Evolutionary conservation across 129 eudicot species (phyloP).

Genomic region (Apium graveolens): DNA sequence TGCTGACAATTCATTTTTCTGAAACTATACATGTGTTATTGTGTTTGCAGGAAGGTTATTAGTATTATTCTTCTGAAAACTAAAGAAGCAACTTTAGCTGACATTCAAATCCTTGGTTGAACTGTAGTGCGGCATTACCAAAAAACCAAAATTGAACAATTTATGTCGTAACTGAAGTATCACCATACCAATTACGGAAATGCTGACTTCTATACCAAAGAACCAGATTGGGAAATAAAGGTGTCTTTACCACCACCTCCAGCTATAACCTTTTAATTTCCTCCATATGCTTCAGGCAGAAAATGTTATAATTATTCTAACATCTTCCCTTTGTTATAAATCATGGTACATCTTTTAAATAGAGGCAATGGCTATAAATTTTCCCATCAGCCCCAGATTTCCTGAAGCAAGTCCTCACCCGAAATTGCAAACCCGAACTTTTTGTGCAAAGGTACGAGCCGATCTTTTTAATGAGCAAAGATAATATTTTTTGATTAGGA

Average conservation of each 20-base stretch:
- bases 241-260: neutral
- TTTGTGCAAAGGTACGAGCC: neutral
- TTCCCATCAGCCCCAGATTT: neutral
- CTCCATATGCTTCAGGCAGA: neutral
- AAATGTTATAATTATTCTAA: neutral
- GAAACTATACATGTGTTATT: neutral
- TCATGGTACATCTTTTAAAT: neutral
- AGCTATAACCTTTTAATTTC: neutral
- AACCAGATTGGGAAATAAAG: neutral
- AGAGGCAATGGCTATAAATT: constrained; percentile 1
- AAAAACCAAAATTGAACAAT: too few relatives aligned
- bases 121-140: neutral
- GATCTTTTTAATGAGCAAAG: neutral
- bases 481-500: neutral
- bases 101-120: too few relatives aligned
- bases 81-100: neutral
- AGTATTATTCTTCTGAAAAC: neutral
- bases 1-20: neutral
- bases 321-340: neutral
- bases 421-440: neutral
- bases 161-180: neutral
- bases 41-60: neutral
- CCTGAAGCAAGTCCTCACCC: neutral
- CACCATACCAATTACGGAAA: neutral
- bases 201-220: neutral